phyloP scores from a whole-genome alignment of 1,284 basidiomycete genomes.

The Heterobasidion parviporum region DNA sequence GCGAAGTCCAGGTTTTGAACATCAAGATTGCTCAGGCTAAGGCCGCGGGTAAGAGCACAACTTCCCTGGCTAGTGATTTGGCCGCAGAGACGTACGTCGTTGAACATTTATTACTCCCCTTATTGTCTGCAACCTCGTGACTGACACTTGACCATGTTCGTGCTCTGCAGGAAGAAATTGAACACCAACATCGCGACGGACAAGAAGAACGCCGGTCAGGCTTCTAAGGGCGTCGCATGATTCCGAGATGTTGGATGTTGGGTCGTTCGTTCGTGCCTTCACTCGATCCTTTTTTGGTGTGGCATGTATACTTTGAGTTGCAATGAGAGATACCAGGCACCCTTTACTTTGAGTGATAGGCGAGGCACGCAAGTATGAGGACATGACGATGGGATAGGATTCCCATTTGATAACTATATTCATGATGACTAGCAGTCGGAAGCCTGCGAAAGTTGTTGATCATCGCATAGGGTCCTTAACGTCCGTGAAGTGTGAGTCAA shows the following conservation, averaged over 20 bases:
- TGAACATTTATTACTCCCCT: neutral
- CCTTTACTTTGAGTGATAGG: neutral
- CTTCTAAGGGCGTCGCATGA: neutral
- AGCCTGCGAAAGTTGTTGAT: no score
- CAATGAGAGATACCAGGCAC: neutral
- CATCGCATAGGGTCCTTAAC: no score
- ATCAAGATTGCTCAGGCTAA: slow-evolving; percentile 33
- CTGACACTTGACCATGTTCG: neutral
- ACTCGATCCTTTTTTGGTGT: neutral
- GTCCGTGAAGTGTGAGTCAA: no score
- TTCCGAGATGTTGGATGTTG: neutral
- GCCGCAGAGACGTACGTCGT: slow-evolving; percentile 23
- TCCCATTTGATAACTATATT: no score
- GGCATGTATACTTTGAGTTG: neutral
- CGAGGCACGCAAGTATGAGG: no score
- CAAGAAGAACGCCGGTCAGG: neutral
- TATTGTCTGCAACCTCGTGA: neutral
- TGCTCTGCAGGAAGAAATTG: neutral
- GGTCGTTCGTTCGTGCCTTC: neutral
- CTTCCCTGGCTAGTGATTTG: slow-evolving; percentile 20
- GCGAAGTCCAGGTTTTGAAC: slow-evolving; percentile 28
- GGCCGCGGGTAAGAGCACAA: slow-evolving; percentile 26
- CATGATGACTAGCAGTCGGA: no score
- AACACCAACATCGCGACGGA: neutral
- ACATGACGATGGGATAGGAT: no score